These are phyloP conservation scores for Hymenoscyphus salicellus DNA, from an alignment of 2,329 filamentous ascomycete genomes.

Conservation along the genomic window DNA sequence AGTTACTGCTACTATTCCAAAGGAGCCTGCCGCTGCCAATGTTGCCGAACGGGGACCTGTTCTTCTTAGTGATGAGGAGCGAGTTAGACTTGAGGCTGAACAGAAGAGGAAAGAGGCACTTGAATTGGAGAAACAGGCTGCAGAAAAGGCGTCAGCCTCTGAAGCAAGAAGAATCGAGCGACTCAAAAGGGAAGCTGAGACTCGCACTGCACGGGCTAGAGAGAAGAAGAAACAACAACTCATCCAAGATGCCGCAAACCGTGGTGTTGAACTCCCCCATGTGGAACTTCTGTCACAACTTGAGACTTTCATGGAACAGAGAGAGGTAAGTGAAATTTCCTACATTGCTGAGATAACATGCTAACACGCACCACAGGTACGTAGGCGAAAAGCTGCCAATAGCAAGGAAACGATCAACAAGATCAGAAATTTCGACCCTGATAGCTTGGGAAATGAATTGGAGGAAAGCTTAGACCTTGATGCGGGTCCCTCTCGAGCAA, in stretches of 20 bases:
- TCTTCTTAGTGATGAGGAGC: neutral
- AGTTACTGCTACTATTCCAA: neutral
- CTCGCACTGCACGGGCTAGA: constrained; percentile 3
- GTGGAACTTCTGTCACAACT: constrained; percentile 15
- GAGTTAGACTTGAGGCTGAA: neutral
- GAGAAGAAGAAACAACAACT: constrained; percentile 15
- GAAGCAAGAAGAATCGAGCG: neutral
- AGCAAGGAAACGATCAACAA: neutral
- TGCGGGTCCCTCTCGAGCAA: neutral
- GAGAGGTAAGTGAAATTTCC: constrained; percentile 15
- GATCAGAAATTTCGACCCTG: neutral
- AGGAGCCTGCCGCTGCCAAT: neutral
- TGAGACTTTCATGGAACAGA: constrained; percentile 20
- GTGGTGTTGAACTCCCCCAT: constrained; percentile 12
- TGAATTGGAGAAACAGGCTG: neutral
- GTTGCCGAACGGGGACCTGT: neutral
- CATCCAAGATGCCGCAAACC: constrained; percentile 12
- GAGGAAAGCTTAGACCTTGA: neutral
- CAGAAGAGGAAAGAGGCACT: neutral
- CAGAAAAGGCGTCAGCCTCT: neutral
- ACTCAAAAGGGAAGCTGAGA: constrained; percentile 3
- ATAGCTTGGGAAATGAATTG: neutral
- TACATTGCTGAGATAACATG: neutral
- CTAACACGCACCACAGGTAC: neutral
- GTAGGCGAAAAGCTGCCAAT: neutral